Base-by-base conservation (phyloP, 2,329 filamentous ascomycete genomes). In the Gyromitra esculenta region DNA sequence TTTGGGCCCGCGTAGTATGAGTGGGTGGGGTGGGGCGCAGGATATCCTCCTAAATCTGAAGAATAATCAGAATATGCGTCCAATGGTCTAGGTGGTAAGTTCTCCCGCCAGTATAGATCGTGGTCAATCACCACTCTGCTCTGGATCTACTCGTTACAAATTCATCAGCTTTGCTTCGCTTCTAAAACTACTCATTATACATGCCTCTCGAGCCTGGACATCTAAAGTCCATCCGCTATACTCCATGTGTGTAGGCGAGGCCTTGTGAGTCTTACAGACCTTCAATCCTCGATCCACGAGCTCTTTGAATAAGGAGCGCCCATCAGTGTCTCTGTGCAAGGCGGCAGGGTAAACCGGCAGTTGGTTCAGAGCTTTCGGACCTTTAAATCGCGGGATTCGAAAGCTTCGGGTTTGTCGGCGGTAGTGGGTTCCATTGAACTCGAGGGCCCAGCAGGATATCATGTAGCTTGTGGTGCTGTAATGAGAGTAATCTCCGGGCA, bases 111-210 rank as follows among this genome's bases (percentile, higher is more conserved):
- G 15, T 52, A 63, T 18, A 18, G 52, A 7, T 71, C 56, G n/a
- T 59, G 54, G 11, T 71, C 67, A 50, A 71, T 63, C 18, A 71
- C 43, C 5, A 71, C 67, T 62, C 67, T 37, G 45, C 67, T 71
- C 18, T 62, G 67, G 37, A 71, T 71, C 67, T 71, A 48, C 37
- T 62, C 6, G 18, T 21, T 2, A 18, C 7, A 7, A 3, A 8
- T 13, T 59, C 13, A 37, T 59, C 13, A 59, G 54, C 54, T n/a
- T 15, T n/a, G 7, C 13, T 1, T n/a, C 25, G 35, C 9, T 15
- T 13, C 31, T 13, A n/a, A 35, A 5, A 8, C 1, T 0, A 37
- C n/a, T 59, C 21, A 37, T 21, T 13, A 8, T n/a, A 5, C 5
- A 21, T 71, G 63, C 67, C 67, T 60, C 59, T 5, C 37, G 37